Conservation (phyloP, 2,329 filamentous ascomycete genomes). For the Aspergillus viridinutans region DNA sequence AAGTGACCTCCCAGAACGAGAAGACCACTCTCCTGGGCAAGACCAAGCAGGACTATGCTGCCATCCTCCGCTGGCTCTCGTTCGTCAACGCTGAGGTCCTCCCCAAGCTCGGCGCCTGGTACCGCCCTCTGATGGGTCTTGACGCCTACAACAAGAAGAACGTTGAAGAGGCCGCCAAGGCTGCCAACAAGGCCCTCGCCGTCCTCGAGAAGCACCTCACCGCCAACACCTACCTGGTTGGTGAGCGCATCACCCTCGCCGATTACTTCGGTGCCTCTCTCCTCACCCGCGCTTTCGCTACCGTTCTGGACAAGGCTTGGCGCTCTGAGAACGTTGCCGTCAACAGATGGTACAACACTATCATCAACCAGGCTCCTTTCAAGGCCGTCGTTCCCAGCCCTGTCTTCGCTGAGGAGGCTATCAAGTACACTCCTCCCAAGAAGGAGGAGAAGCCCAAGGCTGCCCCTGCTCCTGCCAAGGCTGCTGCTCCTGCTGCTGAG, state of each 20-base stretch:
- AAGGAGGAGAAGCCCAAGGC: slow-evolving; percentile 64
- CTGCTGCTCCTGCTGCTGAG: slow-evolving; percentile 47
- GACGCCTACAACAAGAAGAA: slow-evolving; percentile 96
- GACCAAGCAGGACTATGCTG: slow-evolving; percentile 99
- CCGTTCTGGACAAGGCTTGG: slow-evolving; percentile 89
- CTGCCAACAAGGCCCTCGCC: slow-evolving; percentile 61
- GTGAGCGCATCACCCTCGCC: slow-evolving; percentile 94
- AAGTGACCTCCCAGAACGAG: slow-evolving; percentile 99
- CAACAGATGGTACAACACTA: slow-evolving; percentile 90
- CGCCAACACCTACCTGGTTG: slow-evolving; percentile 93
- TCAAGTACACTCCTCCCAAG: slow-evolving; percentile 71
- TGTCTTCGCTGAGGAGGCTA: slow-evolving; percentile 74
- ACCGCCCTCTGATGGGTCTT: slow-evolving; percentile 76
- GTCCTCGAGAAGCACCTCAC: slow-evolving; percentile 83
- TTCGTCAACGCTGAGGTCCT: slow-evolving; percentile 90
- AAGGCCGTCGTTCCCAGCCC: slow-evolving; percentile 71
- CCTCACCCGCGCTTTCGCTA: slow-evolving; percentile 83
- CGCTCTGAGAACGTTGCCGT: slow-evolving; percentile 77
- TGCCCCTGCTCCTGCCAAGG: slow-evolving; percentile 56
- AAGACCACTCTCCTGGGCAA: slow-evolving; percentile 99
- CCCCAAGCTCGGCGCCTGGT: slow-evolving; percentile 70
- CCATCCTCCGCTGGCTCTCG: slow-evolving; percentile 97
- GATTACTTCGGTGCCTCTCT: slow-evolving; percentile 81
- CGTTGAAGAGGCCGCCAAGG: slow-evolving; percentile 75
- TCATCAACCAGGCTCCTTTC: slow-evolving; percentile 90